Evolutionary conservation across 179 eudicot genomes (phyloP), one percentile per base, ranked within the genome.

Genomic region (Spinacia oleracea): DNA sequence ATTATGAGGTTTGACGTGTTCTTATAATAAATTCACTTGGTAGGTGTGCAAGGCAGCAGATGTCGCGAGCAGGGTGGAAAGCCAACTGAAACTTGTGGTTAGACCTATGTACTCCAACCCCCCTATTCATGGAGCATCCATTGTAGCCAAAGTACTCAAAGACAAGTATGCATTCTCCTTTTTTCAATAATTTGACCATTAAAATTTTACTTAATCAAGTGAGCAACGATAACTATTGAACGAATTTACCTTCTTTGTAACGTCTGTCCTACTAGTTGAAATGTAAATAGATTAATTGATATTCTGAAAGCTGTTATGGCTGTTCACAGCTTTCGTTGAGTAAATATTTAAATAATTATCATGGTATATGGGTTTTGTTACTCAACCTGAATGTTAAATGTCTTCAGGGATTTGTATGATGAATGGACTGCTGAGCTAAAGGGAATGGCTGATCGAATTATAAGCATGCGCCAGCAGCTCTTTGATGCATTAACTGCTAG

Each of bases 391-490:
- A 21, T 77, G 56, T 32, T 75, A 67, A 76, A 29, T 58, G 59
- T 78, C 65, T 81, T 55, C 75, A 87, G 88, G 70, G 78, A 73
- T 72, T 48, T 87, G 29, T 83, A 72, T 75, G 80, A 81, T 59
- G 89, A 85, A 74, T 87, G 89, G 88, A 87, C 85, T 66, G 78
- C 72, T 79, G 89, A 87, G 76, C 81, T 87, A 66, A 87, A 85
- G 85, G 88, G 25, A 73, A 87, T 87, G 87, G 89, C 89, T 1
- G 86, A 87, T 71, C 81, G 89, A 66, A 87, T 87, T 45, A 87
- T 87, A 80, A 87, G 83, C 86, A 87, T 87, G 89, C 85, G 89
- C 48, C 75, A 73, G 83, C 80, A 85, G 72, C 89, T 87, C 42
- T 85, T 87, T 69, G 85, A 87, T 77, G 88, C 89, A 65, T 48